These are phyloP conservation scores for Lolium rigidum DNA, from an alignment of 176 grass and related monocot genomes.

Conservation along the genomic window DNA sequence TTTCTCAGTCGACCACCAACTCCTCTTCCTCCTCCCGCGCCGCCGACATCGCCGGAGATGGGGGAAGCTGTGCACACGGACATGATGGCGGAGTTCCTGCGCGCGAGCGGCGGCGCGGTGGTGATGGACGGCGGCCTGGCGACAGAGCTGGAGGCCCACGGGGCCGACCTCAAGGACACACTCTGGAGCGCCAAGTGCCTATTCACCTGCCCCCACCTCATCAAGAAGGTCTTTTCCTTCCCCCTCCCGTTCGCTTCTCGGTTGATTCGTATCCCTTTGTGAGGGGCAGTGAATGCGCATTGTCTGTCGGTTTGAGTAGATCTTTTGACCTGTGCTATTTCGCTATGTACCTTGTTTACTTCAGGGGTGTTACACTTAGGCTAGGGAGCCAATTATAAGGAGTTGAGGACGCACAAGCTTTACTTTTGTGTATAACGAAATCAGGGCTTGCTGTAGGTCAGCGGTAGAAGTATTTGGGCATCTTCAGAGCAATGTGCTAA, in stretches of 20 bases:
- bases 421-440: background rate
- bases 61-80: background rate
- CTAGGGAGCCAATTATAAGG: background rate
- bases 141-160: constrained; percentile 88
- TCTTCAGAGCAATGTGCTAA: constrained; percentile 1
- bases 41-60: constrained; percentile 35
- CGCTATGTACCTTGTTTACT: background rate
- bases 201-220: constrained; percentile 72
- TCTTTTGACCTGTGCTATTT: background rate
- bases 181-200: constrained; percentile 97
- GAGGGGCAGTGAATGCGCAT: background rate
- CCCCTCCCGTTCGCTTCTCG: background rate
- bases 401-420: background rate
- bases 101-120: constrained; percentile 42
- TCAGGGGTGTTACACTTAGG: background rate
- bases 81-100: constrained; percentile 43
- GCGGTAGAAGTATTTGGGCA: background rate
- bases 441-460: background rate
- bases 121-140: constrained; percentile 87
- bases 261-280: background rate
- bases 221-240: constrained; percentile 57
- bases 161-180: constrained; percentile 86
- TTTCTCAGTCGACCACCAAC: background rate
- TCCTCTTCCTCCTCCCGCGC: constrained; percentile 1
- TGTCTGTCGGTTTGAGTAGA: background rate